Percentiles rank a stretch among this genome's conserved stretches.
These are phyloP conservation scores for Phytopythium litorale DNA, from an alignment of 352 stramenopile genomes.

Conservation along the genomic window DNA sequence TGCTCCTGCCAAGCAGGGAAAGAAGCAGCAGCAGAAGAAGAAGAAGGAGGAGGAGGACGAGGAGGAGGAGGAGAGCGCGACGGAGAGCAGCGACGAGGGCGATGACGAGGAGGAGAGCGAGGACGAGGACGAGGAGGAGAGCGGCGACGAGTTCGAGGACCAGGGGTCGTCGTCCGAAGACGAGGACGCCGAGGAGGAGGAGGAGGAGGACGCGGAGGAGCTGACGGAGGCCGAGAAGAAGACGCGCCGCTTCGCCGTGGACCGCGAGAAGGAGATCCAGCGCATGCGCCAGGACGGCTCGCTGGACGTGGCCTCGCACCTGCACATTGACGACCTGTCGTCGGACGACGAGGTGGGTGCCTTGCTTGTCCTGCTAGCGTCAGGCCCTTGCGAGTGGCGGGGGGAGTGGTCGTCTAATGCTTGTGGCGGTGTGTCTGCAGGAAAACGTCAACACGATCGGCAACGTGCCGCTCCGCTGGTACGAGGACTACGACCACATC, in stretches of 20 bases:
- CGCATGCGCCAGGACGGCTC: slow-evolving; percentile 84
- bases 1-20: slow-evolving; percentile 15
- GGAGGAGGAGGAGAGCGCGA: slow-evolving; percentile 38
- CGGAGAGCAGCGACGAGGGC: slow-evolving; percentile 53
- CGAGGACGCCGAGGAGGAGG: slow-evolving; percentile 51
- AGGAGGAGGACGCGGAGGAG: slow-evolving; percentile 66
- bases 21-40: slow-evolving; percentile 10
- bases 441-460: slow-evolving; percentile 96
- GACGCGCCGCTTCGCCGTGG: slow-evolving; percentile 62
- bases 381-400: too few species aligned
- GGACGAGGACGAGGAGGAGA: slow-evolving; percentile 41
- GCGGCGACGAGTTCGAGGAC: slow-evolving; percentile 78
- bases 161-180: slow-evolving; percentile 84
- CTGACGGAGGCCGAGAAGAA: slow-evolving; percentile 82
- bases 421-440: slow-evolving; percentile 18
- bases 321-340: slow-evolving; percentile 98
- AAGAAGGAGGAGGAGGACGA: slow-evolving; percentile 22
- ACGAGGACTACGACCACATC: slow-evolving; percentile 99
- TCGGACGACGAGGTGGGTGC: slow-evolving; percentile 92
- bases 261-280: slow-evolving; percentile 74
- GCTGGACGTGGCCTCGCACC: slow-evolving; percentile 75
- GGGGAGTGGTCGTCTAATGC: neutral
- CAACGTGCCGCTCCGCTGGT: slow-evolving; percentile 99
- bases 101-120: slow-evolving; percentile 46
- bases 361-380: neutral